Conservation (phyloP, 306 rosid genomes). For the Cucumis hystrix region DNA sequence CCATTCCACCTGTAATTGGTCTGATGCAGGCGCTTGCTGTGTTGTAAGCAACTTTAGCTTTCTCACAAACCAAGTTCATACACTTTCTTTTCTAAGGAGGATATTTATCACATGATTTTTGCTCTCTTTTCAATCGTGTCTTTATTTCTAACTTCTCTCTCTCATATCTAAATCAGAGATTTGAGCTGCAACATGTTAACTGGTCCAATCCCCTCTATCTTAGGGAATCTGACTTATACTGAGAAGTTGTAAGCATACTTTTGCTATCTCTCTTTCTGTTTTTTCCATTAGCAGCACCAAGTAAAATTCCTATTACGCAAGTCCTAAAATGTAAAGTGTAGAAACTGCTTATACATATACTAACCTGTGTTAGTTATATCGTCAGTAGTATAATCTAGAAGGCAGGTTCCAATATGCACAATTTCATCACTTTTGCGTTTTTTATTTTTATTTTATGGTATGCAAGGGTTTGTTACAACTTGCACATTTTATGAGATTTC, state of each 20-base stretch:
- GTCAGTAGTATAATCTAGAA: background rate
- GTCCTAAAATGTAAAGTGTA: background rate
- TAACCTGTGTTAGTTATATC: background rate
- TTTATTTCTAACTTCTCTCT: background rate
- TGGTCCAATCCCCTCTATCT: constrained; percentile 74
- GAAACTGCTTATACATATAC: background rate
- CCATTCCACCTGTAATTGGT: constrained; percentile 78
- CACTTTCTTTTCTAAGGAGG: background rate
- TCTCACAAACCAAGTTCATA: constrained; percentile 1
- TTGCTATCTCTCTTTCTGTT: background rate
- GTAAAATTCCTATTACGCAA: background rate
- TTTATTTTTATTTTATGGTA: background rate
- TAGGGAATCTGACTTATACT: constrained; percentile 82
- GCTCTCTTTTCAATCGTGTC: background rate
- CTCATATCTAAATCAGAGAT: constrained; percentile 39
- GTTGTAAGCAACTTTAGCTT: constrained; percentile 42
- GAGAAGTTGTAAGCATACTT: constrained; percentile 67
- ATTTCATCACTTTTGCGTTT: background rate
- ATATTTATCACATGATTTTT: background rate
- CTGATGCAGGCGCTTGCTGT: constrained; percentile 99
- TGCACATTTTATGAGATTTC: background rate
- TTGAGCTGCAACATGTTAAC: constrained; percentile 71
- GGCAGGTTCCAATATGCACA: background rate
- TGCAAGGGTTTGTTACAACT: background rate
- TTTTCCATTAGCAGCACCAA: background rate